Conservation (phyloP, 345 rosid species). For the Viola odorata region DNA sequence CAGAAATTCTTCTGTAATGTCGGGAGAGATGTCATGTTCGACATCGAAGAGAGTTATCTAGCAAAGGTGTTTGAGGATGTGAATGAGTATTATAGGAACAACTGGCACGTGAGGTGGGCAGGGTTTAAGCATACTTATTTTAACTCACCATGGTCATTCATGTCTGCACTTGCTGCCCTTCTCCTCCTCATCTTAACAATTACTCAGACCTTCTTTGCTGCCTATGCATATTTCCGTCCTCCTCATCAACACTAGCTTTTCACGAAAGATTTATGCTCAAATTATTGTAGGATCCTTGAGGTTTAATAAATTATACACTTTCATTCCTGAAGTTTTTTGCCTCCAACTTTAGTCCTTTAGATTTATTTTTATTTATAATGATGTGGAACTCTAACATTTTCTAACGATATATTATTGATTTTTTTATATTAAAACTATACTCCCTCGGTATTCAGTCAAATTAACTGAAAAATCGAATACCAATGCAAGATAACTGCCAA, state of each 20-base stretch:
- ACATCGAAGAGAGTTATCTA: constrained; percentile 5
- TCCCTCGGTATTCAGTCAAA: no score
- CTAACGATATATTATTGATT: no score
- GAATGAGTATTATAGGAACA: constrained; percentile 8
- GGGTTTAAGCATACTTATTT: constrained; percentile 14
- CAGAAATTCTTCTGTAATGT: constrained; percentile 11
- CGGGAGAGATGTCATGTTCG: constrained; percentile 7
- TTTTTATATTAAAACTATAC: no score
- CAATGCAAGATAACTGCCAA: no score
- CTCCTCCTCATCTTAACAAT: constrained; percentile 17
- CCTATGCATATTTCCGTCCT: constrained; percentile 2
- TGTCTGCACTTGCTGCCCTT: constrained; percentile 13
- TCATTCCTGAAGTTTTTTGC: no score
- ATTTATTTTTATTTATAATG: no score
- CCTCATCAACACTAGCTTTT: neutral
- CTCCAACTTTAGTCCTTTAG: no score
- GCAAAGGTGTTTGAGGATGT: constrained; percentile 15
- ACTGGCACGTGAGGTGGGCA: constrained; percentile 17
- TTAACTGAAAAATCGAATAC: no score
- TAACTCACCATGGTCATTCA: constrained; percentile 17
- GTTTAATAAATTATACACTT: no score
- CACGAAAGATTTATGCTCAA: no score
- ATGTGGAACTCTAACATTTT: no score
- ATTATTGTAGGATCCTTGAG: no score
- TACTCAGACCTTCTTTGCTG: constrained; percentile 16